These are phyloP conservation scores for Ustilago nuda DNA, from an alignment of 1,284 basidiomycete species.

Conservation along the genomic window DNA sequence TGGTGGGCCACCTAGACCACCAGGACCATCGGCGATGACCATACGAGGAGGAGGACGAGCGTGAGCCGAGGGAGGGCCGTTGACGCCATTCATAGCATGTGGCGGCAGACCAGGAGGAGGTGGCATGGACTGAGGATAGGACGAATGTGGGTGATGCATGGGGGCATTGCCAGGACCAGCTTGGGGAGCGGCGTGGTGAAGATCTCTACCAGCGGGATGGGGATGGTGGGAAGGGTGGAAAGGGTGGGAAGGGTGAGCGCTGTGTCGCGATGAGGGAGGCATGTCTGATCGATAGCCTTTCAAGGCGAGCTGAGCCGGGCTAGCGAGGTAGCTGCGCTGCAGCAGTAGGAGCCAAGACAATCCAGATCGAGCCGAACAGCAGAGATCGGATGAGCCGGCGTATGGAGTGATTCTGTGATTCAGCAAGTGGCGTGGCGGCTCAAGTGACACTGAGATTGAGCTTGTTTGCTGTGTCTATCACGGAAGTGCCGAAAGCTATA, in stretches of 20 bases:
- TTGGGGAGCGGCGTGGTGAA: constrained; percentile 34
- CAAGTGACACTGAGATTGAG: too few relatives aligned
- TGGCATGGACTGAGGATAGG: constrained; percentile 49
- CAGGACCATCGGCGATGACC: constrained; percentile 43
- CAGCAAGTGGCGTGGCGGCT: neutral
- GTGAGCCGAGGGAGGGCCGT: constrained; percentile 30
- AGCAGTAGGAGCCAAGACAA: neutral
- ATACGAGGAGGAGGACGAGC: constrained; percentile 41
- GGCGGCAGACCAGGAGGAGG: constrained; percentile 48
- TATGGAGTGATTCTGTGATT: neutral
- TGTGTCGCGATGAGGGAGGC: constrained; percentile 48
- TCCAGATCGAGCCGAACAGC: neutral
- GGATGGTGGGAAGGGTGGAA: constrained; percentile 49
- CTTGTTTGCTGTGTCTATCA: neutral
- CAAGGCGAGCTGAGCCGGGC: constrained; percentile 12
- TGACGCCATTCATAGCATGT: constrained; percentile 47
- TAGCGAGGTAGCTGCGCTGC: neutral
- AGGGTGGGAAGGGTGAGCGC: constrained; percentile 41
- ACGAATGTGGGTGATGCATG: constrained; percentile 49
- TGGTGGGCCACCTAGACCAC: constrained; percentile 36
- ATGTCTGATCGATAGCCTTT: constrained; percentile 10
- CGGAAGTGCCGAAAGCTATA: neutral
- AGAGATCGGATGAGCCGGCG: constrained; percentile 9
- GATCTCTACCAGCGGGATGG: constrained; percentile 34
- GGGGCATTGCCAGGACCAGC: constrained; percentile 35